A percentile compares a stretch with the other conserved stretches of the same genome.
Conservation (phyloP, 345 rosid genomes). For the Cardamine occulta region DNA sequence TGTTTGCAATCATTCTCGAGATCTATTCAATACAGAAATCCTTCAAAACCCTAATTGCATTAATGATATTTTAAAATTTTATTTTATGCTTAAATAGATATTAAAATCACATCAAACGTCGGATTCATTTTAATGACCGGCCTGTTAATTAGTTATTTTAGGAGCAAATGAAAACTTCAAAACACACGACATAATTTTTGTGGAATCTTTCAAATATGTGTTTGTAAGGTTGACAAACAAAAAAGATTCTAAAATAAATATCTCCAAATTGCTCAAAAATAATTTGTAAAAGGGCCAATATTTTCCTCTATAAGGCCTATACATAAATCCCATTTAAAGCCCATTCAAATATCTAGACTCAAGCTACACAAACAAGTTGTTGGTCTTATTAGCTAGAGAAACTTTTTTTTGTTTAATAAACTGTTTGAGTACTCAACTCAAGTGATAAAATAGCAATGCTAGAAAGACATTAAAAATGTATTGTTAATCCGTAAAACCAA, state of each 20-base stretch:
- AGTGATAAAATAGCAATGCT: conserved; percentile 14
- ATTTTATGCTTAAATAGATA: not conserved
- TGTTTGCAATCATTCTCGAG: no score
- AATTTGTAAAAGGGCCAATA: not conserved
- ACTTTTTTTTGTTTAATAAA: not conserved
- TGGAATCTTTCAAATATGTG: not conserved
- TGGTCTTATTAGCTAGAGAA: not conserved
- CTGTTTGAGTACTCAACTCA: conserved; percentile 2
- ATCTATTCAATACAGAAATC: no score
- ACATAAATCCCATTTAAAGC: not conserved
- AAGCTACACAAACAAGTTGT: not conserved
- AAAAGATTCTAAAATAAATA: not conserved
- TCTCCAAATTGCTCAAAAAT: not conserved
- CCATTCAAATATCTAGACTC: not conserved
- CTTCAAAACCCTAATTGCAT: no score
- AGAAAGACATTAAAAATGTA: not conserved
- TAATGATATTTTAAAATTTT: not conserved
- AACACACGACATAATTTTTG: not conserved
- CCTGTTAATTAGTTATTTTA: not conserved
- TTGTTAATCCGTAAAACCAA: conserved; percentile 19
- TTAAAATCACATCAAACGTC: not conserved
- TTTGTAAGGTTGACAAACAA: not conserved
- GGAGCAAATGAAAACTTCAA: not conserved
- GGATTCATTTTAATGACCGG: no score
- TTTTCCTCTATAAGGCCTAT: not conserved